A percentile compares a stretch with the other conserved stretches of the same genome.
Conservation (phyloP, 306 rosid species). For the Sesbania bispinosa region DNA sequence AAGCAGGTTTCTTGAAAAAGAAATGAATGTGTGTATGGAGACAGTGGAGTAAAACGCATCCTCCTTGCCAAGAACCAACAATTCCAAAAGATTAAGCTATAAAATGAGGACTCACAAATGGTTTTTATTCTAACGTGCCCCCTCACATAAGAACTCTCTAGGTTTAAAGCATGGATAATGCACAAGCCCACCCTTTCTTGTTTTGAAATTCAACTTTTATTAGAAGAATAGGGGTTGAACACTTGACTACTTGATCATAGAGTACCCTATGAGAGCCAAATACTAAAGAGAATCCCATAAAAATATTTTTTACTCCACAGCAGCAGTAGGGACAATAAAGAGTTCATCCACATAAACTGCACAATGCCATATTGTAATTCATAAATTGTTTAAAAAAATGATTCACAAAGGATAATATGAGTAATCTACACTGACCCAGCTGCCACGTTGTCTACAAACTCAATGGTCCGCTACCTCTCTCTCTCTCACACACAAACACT, state of each 20-base stretch:
- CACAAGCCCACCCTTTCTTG: not conserved
- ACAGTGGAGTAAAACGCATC: not conserved
- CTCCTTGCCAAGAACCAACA: not conserved
- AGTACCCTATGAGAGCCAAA: not conserved
- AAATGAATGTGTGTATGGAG: not conserved
- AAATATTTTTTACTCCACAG: not conserved
- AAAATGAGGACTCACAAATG: not conserved
- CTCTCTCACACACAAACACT: no score
- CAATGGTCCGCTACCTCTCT: no score
- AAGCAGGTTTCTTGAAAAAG: not conserved
- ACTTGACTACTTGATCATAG: not conserved
- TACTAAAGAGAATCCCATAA: not conserved
- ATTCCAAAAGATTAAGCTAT: not conserved
- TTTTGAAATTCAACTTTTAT: no score
- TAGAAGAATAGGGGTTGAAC: not conserved
- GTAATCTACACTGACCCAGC: no score
- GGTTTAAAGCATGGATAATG: not conserved
- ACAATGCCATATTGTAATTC: no score
- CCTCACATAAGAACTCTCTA: not conserved
- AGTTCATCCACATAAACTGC: not conserved
- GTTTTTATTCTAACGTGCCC: not conserved
- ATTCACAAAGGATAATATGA: no score
- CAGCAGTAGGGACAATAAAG: not conserved
- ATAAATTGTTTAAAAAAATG: no score
- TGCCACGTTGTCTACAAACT: no score